Evolutionary conservation across 345 rosid genomes (phyloP).

Genomic region (Ceriops tagal): DNA sequence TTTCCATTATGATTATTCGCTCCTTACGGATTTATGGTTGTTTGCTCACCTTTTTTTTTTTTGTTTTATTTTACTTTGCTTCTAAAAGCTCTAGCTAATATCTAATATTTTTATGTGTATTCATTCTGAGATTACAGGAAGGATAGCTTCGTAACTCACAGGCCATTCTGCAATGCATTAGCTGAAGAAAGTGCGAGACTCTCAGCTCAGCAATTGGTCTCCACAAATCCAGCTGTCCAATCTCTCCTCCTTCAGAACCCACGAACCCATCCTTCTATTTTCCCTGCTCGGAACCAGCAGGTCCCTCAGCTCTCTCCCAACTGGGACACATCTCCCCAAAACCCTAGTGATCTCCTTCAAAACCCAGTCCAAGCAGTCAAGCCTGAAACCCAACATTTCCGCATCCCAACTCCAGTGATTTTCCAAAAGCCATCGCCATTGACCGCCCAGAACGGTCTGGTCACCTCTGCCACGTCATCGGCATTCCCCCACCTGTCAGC

Average conservation of each 20-base stretch:
- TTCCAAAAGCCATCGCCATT: conserved; percentile 23
- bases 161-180: conserved; percentile 89
- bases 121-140: conserved; percentile 47
- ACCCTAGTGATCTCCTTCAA: conserved; percentile 30
- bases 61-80: not conserved
- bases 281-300: conserved; percentile 30
- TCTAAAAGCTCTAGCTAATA: not conserved
- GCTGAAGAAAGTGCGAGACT: conserved; percentile 87
- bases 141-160: conserved; percentile 92
- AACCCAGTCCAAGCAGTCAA: conserved; percentile 30
- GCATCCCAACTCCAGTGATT: conserved; percentile 25
- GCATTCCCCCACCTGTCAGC: conserved; percentile 58
- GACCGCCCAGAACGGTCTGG: conserved; percentile 16
- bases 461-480: conserved; percentile 29
- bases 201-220: conserved; percentile 39
- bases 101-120: not conserved
- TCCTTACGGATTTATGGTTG: not conserved
- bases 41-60: not conserved
- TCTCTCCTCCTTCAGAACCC: conserved; percentile 23
- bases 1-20: too few relatives aligned
- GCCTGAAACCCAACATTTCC: conserved; percentile 40
- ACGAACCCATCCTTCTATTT: conserved; percentile 22
- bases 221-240: conserved; percentile 19
- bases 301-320: conserved; percentile 21
- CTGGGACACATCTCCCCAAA: conserved; percentile 35